phyloP scores from a whole-genome alignment of 495 filamentous ascomycete species.

The Xylaria grammica region DNA sequence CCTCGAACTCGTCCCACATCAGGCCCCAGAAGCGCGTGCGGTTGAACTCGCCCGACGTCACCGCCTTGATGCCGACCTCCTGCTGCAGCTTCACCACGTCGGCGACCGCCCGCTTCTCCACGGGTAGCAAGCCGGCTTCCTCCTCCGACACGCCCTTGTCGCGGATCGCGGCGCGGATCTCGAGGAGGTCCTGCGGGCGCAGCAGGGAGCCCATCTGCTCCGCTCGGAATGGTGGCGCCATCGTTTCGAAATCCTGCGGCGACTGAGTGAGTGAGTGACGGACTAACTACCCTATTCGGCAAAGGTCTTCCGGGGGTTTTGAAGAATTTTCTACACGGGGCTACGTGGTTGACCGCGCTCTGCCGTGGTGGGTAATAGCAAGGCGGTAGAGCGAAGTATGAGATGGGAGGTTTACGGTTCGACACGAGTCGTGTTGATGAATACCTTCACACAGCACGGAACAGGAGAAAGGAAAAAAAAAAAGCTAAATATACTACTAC shows the following conservation, averaged over 20 bases:
- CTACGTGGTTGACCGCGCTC: not conserved
- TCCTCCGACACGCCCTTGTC: constrained; percentile 61
- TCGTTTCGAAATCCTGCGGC: constrained; percentile 2
- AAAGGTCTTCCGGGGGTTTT: too few relatives aligned
- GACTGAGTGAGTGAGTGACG: not conserved
- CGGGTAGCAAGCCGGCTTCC: constrained; percentile 51
- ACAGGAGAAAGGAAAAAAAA: not conserved
- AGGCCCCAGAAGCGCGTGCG: constrained; percentile 68
- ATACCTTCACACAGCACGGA: not conserved
- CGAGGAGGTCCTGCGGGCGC: constrained; percentile 70
- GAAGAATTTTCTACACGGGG: not conserved
- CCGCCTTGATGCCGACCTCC: constrained; percentile 68
- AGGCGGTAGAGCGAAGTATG: not conserved
- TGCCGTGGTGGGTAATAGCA: not conserved
- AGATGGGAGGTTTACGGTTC: not conserved
- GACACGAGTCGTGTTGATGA: not conserved
- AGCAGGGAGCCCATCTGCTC: constrained; percentile 86
- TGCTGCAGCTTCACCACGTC: constrained; percentile 69
- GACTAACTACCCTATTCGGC: too few relatives aligned
- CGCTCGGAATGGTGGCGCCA: constrained; percentile 74
- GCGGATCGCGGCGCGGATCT: constrained; percentile 62
- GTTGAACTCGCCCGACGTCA: constrained; percentile 76
- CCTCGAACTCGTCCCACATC: constrained; percentile 77
- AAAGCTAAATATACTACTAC: constrained; percentile 10
- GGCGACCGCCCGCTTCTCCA: constrained; percentile 70